phyloP scores from a whole-genome alignment of 73 alveolate genomes.

The Loxodes magnus region DNA sequence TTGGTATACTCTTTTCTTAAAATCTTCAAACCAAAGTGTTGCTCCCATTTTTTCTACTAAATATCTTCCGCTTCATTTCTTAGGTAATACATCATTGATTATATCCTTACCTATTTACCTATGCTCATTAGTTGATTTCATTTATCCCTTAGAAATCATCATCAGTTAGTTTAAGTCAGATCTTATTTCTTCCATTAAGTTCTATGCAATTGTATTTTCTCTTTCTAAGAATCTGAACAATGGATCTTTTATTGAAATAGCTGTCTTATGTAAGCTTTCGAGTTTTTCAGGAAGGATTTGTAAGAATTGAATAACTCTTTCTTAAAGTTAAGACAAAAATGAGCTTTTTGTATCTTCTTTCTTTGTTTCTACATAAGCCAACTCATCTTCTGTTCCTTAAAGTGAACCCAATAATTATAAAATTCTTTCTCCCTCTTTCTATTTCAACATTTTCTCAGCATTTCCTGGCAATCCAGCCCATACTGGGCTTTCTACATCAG shows the following conservation, averaged over 20 bases:
- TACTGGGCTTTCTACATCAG: slow-evolving; percentile 83
- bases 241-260: slow-evolving; percentile 73
- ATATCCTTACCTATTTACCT: slow-evolving; percentile 73
- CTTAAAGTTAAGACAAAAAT: slow-evolving; percentile 60
- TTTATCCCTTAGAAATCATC: slow-evolving; percentile 74
- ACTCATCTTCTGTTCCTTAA: slow-evolving; percentile 80
- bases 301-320: slow-evolving; percentile 46
- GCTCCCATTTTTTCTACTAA: slow-evolving; percentile 68
- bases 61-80: slow-evolving; percentile 80
- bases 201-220: slow-evolving; percentile 82
- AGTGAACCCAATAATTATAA: slow-evolving; percentile 48
- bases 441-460: slow-evolving; percentile 86
- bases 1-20: slow-evolving; percentile 76
- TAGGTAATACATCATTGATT: slow-evolving; percentile 76
- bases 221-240: slow-evolving; percentile 91
- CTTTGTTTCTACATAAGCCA: slow-evolving; percentile 33
- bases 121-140: slow-evolving; percentile 70
- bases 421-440: slow-evolving; percentile 46
- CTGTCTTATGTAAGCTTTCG: slow-evolving; percentile 50
- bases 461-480: slow-evolving; percentile 95
- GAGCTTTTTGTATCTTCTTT: slow-evolving; percentile 58
- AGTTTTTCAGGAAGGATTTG: slow-evolving; percentile 54
- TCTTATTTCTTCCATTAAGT: slow-evolving; percentile 55
- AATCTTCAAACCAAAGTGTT: slow-evolving; percentile 93
- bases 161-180: slow-evolving; percentile 56